phyloP scores from a whole-genome alignment of 306 rosid genomes.

The Dalbergia cochinchinensis region DNA sequence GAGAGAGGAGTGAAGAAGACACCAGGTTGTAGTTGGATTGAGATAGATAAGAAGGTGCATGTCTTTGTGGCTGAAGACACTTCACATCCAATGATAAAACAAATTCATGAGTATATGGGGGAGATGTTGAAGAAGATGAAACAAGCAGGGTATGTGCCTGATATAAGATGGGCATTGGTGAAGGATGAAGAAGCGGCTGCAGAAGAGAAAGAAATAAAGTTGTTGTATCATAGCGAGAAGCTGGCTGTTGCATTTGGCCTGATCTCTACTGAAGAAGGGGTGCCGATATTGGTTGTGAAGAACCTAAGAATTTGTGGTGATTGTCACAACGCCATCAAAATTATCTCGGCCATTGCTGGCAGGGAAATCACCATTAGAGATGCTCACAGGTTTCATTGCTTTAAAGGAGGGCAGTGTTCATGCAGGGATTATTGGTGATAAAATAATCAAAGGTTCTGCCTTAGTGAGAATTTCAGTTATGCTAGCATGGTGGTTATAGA shows the following conservation, averaged over 20 bases:
- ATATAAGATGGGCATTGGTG: slow-evolving; percentile 68
- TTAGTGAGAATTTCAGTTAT: background rate
- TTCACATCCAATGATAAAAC: slow-evolving; percentile 76
- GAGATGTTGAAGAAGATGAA: slow-evolving; percentile 70
- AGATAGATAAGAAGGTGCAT: slow-evolving; percentile 66
- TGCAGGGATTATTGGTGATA: slow-evolving; percentile 84
- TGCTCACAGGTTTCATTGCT: slow-evolving; percentile 82
- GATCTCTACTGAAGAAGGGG: slow-evolving; percentile 68
- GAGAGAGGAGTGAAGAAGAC: slow-evolving; percentile 82
- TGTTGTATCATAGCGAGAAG: slow-evolving; percentile 79
- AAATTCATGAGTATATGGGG: slow-evolving; percentile 70
- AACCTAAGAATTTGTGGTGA: slow-evolving; percentile 88
- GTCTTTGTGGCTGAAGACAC: slow-evolving; percentile 81
- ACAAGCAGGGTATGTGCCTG: slow-evolving; percentile 72
- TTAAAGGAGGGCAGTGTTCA: slow-evolving; percentile 76
- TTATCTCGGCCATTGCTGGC: slow-evolving; percentile 64
- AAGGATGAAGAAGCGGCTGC: slow-evolving; percentile 60
- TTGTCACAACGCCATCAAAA: slow-evolving; percentile 85
- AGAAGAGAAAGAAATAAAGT: slow-evolving; percentile 74
- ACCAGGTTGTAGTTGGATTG: slow-evolving; percentile 93
- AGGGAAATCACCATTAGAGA: slow-evolving; percentile 88
- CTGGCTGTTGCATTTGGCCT: slow-evolving; percentile 80
- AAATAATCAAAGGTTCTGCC: slow-evolving; percentile 20
- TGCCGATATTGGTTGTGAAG: slow-evolving; percentile 76
- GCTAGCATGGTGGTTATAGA: background rate